These are phyloP conservation scores for Aspergillus nomiae DNA, from an alignment of 2,329 filamentous ascomycete genomes.

Conservation along the genomic window DNA sequence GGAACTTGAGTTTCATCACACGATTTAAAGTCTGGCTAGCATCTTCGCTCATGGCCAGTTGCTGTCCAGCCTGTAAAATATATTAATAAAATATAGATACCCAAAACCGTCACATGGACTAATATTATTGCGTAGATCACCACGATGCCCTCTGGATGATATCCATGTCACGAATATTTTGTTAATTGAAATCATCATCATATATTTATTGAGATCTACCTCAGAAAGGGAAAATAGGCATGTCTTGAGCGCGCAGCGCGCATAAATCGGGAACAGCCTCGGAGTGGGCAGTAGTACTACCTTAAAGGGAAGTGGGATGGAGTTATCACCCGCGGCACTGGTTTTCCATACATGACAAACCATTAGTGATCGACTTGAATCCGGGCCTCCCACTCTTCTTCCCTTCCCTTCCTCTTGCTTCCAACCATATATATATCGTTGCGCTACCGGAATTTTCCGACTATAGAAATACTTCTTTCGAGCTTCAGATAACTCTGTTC, in stretches of 20 bases:
- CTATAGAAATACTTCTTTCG: neutral
- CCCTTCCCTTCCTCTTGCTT: neutral
- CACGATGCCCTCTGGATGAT: neutral
- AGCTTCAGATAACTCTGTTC: neutral
- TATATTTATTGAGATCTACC: neutral
- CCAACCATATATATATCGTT: neutral
- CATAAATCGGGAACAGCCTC: neutral
- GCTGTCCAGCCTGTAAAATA: neutral
- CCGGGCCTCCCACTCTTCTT: neutral
- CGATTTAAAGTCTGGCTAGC: neutral
- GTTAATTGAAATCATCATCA: neutral
- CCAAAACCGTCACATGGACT: conserved; percentile 6
- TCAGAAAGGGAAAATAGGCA: neutral
- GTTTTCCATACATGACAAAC: conserved; percentile 1
- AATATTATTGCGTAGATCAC: neutral
- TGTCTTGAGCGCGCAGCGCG: neutral
- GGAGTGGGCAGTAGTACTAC: neutral
- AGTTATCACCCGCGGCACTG: neutral
- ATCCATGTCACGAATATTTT: neutral
- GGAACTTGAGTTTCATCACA: neutral
- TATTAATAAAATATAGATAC: conserved; percentile 17
- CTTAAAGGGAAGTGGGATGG: conserved; percentile 1
- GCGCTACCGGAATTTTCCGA: neutral
- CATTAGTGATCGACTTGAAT: neutral
- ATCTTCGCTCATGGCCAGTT: conserved; percentile 13